Evolutionary conservation across 2,329 filamentous ascomycete species (phyloP).

Genomic region (Apiospora marii): DNA sequence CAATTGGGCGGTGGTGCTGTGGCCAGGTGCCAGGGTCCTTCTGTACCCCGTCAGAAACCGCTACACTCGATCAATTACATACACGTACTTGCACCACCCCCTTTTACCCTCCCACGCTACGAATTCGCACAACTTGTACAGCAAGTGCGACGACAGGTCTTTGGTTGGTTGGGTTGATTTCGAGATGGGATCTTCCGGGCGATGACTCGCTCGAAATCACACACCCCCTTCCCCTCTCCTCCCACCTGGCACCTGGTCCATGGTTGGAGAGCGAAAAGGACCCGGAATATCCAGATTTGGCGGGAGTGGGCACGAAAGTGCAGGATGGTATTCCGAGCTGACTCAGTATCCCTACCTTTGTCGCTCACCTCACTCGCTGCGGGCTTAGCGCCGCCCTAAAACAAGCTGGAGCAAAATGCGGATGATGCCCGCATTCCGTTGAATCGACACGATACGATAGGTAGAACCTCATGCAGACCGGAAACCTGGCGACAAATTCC

Average conservation of each 20-base stretch:
- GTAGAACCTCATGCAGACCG: background rate
- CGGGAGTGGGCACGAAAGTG: background rate
- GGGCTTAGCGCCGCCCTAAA: constrained; percentile 12
- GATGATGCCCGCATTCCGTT: constrained; percentile 4
- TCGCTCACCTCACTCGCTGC: background rate
- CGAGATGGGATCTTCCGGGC: constrained; percentile 5
- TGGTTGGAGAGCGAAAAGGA: background rate
- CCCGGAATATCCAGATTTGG: background rate
- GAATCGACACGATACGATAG: constrained; percentile 1
- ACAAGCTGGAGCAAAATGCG: background rate
- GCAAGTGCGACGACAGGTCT: background rate
- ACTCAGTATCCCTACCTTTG: constrained; percentile 20
- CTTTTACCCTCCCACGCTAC: background rate
- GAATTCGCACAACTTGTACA: background rate
- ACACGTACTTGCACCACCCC: background rate
- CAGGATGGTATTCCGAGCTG: constrained; percentile 11
- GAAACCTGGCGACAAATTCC: background rate
- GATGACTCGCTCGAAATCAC: background rate
- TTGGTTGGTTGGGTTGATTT: background rate
- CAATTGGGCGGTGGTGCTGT: background rate
- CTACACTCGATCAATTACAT: background rate
- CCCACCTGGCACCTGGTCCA: background rate
- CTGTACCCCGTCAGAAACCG: background rate
- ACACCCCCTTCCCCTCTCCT: no score
- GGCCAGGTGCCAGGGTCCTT: background rate